Evolutionary conservation across 805 yeast genomes (phyloP).

Genomic region (Blastobotrys americana): DNA sequence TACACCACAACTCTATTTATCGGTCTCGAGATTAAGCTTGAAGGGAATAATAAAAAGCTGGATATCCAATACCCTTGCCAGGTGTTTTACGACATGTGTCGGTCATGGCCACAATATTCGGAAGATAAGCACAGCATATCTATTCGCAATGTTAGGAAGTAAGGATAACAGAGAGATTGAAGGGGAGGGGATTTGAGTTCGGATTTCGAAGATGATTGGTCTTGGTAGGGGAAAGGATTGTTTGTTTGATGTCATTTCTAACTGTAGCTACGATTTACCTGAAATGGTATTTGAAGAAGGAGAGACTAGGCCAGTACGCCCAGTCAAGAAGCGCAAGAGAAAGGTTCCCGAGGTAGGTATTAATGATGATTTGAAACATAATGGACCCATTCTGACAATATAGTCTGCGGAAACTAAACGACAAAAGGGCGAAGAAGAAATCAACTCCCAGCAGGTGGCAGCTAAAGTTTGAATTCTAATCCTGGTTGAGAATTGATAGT

Average conservation of each 20-base stretch:
- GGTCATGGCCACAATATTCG: conserved; percentile 61
- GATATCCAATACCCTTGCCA: conserved; percentile 87
- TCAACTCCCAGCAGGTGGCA: too few relatives aligned
- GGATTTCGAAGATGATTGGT: background rate
- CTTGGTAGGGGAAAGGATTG: background rate
- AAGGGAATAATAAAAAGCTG: conserved; percentile 42
- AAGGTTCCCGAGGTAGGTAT: conserved; percentile 12
- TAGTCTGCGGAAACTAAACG: background rate
- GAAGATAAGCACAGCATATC: conserved; percentile 52
- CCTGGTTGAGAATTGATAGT: too few relatives aligned
- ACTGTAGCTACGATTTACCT: conserved; percentile 58
- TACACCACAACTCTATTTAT: conserved; percentile 71
- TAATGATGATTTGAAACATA: too few relatives aligned
- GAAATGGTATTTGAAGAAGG: conserved; percentile 73
- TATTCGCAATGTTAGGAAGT: conserved; percentile 65
- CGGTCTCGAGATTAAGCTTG: conserved; percentile 57
- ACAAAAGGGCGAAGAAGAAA: too few relatives aligned
- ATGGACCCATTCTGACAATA: background rate
- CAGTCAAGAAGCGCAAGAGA: conserved; percentile 45
- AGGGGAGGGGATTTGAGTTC: too few relatives aligned
- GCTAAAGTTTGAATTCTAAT: too few relatives aligned
- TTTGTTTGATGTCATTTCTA: background rate
- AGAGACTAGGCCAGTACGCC: conserved; percentile 67
- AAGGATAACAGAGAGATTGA: conserved; percentile 11
- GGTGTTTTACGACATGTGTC: conserved; percentile 77